Evolutionary conservation across 805 yeast species (phyloP).

Genomic region (Starmera quercuum): DNA sequence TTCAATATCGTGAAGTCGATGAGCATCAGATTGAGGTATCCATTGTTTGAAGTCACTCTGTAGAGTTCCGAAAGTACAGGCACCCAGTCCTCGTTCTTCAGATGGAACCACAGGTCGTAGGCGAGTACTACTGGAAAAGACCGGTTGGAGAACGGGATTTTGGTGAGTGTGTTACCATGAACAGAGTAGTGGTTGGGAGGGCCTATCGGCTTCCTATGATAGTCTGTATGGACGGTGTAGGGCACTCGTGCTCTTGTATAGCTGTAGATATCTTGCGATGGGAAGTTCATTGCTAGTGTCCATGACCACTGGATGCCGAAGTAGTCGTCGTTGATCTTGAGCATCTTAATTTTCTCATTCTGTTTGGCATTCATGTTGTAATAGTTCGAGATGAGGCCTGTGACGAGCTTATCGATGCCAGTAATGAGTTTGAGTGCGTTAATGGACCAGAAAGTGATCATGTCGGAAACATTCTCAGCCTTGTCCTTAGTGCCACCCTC

Average conservation of each 20-base stretch:
- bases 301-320: constrained; percentile 17
- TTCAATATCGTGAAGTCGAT: constrained; percentile 15
- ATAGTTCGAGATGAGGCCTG: constrained; percentile 12
- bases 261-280: constrained; percentile 10
- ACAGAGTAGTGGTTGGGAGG: constrained; percentile 16
- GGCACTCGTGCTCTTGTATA: constrained; percentile 11
- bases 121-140: constrained; percentile 13
- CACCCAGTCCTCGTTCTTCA: constrained; percentile 16
- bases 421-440: constrained; percentile 15
- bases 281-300: constrained; percentile 19
- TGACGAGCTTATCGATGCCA: constrained; percentile 6
- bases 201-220: constrained; percentile 10
- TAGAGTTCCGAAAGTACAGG: constrained; percentile 11
- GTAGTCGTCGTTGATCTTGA: constrained; percentile 7
- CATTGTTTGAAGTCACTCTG: constrained; percentile 12
- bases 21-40: constrained; percentile 11
- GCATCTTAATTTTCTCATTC: constrained; percentile 8
- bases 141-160: constrained; percentile 13
- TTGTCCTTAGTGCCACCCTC: constrained; percentile 1
- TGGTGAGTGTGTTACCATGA: constrained; percentile 11
- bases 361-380: constrained; percentile 12
- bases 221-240: constrained; percentile 2
- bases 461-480: constrained; percentile 6
- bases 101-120: constrained; percentile 13
- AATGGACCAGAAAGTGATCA: constrained; percentile 13